Evolutionary conservation across 306 rosid genomes (phyloP).

Genomic region (Boehmeria nivea): DNA sequence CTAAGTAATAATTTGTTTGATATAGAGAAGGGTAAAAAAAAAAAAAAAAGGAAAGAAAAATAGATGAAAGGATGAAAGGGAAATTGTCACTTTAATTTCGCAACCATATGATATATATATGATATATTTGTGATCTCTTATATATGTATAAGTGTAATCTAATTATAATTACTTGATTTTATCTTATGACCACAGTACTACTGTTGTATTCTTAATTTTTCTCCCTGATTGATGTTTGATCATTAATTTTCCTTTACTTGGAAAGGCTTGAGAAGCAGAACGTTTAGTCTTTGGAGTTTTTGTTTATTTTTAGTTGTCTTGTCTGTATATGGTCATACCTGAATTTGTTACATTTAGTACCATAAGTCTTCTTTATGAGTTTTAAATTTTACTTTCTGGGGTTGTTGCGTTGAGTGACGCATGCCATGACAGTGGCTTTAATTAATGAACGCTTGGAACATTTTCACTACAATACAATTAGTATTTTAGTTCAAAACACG

Average conservation of each 20-base stretch:
- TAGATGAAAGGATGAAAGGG: too few relatives aligned
- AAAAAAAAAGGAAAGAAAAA: neutral
- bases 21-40: neutral
- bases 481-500: too few relatives aligned
- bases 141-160: neutral
- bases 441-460: neutral
- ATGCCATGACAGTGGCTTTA: neutral
- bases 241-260: neutral
- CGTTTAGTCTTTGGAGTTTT: neutral
- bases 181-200: neutral
- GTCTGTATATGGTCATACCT: neutral
- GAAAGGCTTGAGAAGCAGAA: neutral
- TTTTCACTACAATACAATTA: too few relatives aligned
- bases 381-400: neutral
- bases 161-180: neutral
- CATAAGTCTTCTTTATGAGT: neutral
- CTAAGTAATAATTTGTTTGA: neutral
- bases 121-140: too few relatives aligned
- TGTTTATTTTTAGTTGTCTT: neutral
- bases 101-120: too few relatives aligned
- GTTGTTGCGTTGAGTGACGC: neutral
- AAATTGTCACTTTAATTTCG: too few relatives aligned
- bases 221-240: neutral
- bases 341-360: neutral
- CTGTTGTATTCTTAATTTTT: neutral